Evolutionary conservation across 2,329 filamentous ascomycete species (phyloP), one percentile per base, ranked within the genome.

Genomic region (Talaromyces sp.): DNA sequence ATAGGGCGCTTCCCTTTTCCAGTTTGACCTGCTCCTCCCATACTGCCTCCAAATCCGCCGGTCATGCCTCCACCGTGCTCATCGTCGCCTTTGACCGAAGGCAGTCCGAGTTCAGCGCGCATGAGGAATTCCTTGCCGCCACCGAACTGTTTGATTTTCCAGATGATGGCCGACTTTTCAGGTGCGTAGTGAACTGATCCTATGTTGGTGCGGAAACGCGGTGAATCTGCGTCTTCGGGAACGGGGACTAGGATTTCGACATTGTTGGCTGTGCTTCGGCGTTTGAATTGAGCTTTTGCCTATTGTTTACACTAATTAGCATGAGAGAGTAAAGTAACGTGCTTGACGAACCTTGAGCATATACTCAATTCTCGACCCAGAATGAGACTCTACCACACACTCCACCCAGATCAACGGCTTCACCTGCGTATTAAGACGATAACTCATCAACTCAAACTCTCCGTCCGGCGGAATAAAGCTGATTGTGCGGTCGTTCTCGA

Each of bases 111-210:
- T 81, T 99, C 95, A 19, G 95, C 95, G 64, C 95, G 90, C 95
- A 99, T 99, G 71, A 99, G 84, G 74, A 99, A 99, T 76, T 99
- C 95, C 80, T 99, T 99, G 71, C 89, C 88, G n/a, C 95, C 95
- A 52, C 95, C 95, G 78, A 99, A 99, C 74, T 99, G 95, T 84
- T 99, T 99, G 78, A 99, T 99, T 84, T 99, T 99, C 95, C 95
- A 99, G 60, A 99, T 91, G 71, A 99, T 99, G 66, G 94, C 94
- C 68, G 92, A 96, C 75, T 97, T 94, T 79, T 99, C 95, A 0
- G 95, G 95, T 3, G 94, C 94, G 76, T 99, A 99, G 81, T 99
- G 95, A 13, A 99, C 95, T 35, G 90, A 92, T 63, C 95, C 95
- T 68, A 99, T 96, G 77, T 98, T 99, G 41, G 95, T 99, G 62